phyloP scores from a whole-genome alignment of 1,139 yeast species.

The Pneumocystis canis region DNA sequence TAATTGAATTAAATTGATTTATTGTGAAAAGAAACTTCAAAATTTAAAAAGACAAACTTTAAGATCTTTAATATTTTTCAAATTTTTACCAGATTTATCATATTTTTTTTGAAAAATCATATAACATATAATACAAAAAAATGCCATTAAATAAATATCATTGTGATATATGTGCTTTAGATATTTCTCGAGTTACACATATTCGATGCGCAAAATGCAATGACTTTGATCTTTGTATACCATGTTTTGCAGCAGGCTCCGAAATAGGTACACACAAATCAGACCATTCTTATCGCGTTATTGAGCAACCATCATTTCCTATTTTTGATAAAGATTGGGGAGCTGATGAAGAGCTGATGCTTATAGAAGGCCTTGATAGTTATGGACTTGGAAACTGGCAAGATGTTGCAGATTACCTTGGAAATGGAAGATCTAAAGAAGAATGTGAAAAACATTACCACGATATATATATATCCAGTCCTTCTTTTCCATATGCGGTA shows the following conservation, averaged over 20 bases:
- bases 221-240: slow-evolving; percentile 91
- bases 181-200: slow-evolving; percentile 82
- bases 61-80: not conserved
- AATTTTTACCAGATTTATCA: not conserved
- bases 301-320: slow-evolving; percentile 91
- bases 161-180: slow-evolving; percentile 90
- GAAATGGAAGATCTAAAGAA: slow-evolving; percentile 67
- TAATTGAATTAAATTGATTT: not conserved
- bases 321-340: slow-evolving; percentile 90
- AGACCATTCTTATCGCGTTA: slow-evolving; percentile 79
- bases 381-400: slow-evolving; percentile 95
- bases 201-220: slow-evolving; percentile 82
- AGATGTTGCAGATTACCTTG: slow-evolving; percentile 87
- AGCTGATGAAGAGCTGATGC: slow-evolving; percentile 83
- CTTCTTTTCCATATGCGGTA: slow-evolving; percentile 48
- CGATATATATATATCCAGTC: slow-evolving; percentile 51
- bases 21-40: not conserved
- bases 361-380: slow-evolving; percentile 84
- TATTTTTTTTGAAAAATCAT: not conserved
- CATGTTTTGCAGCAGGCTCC: slow-evolving; percentile 80
- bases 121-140: not conserved
- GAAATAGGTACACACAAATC: slow-evolving; percentile 80
- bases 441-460: slow-evolving; percentile 79
- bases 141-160: slow-evolving; percentile 40
- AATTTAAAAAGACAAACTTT: not conserved